Base-by-base conservation (phyloP, 2,329 filamentous ascomycete species). In the Aspergillus arachidicola region DNA sequence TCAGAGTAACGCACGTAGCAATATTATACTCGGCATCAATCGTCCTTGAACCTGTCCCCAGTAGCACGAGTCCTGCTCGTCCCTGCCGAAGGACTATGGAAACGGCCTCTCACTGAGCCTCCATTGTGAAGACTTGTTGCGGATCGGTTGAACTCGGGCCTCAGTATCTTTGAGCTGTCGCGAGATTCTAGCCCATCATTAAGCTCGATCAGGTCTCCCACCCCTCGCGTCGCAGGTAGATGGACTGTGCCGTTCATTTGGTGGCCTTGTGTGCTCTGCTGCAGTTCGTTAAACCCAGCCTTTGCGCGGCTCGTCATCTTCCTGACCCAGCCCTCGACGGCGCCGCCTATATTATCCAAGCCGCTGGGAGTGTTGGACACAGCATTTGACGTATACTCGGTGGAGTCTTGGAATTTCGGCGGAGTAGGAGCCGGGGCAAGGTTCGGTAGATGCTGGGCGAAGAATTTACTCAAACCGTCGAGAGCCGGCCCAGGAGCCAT, bases 271-370 rank as follows among this genome's bases (percentile, higher is more conserved):
- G 71, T 60, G 19, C 69, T 66, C 63, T 78, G 75, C 60, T 81
- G 78, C 21, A 81, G 66, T 28, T 80, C 79, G 57, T 70, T 76
- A 58, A 81, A 67, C 12, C 77, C 74, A 10, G 74, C 69, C 57
- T 79, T 80, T 4, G 80, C 80, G 55, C 76, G 77, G 11, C 72
- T 77, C 1, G 93, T 92, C 43, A 96, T 89, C 66, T 93, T 92
- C 64, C 94, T 85, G 63, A 98, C 83, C 93, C 95, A 99, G 1
- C 89, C 91, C 79, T 98, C 95, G 34, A 98, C 89, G 2, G 91
- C 90, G 6, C 92, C 91, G 1, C 94, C 93, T 11, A 96, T 89
- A 66, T 94, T 91, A 71, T 97, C 93, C 3, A 98, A 81, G 9
- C 83, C 80, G 1, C 80, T 79, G 7, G 80, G 73, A 38, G 74